Evolutionary conservation across 305 asterid genomes (phyloP), one percentile per base, ranked within the genome.

Genomic region (Fraxinus floribunda): DNA sequence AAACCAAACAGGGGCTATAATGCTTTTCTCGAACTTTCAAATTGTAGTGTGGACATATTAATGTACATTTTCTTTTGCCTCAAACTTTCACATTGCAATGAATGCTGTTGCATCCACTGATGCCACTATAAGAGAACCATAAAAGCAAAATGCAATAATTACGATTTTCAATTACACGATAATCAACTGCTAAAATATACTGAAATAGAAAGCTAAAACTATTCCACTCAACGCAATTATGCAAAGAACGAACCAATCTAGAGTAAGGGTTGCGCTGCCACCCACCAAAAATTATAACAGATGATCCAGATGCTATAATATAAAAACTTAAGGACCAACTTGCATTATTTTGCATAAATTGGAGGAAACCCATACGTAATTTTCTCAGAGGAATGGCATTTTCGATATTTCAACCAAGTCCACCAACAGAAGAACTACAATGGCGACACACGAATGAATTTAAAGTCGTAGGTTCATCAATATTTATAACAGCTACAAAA

Each of bases 381-480:
- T 83, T 76, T 7, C 10, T 10, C 3, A 0, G 39, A 80, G 77
- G 79, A 7, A 16, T 79, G 88, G 80, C 39, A 85, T 72, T 46
- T 39, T 78, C 71, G 89, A 84, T 80, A 44, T 87, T 78, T 62
- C 18, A 9, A 26, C 3, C 13, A 24, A 39, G 57, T 7, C 57
- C 60, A 13, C 57, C 71, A 8, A 81, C 81, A 26, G 34, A 60
- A 77, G 72, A 18, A 80, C 39, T 22, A 7, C 79, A 75, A 78
- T 7, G 80, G 79, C 66, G 85, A 85, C 81, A 24, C 79, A 76
- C 79, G 60, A 84, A 72, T 77, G 80, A 78, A 76, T 16, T 52
- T 77, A 16, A 79, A 78, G 78, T 57, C 29, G 0, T 7, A 60
- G 22, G 30, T 52, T 30, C 9, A 44, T 2, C 22, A 29, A 44